phyloP scores from a whole-genome alignment of 2,329 filamentous ascomycete species.

The Phoma herbarum region DNA sequence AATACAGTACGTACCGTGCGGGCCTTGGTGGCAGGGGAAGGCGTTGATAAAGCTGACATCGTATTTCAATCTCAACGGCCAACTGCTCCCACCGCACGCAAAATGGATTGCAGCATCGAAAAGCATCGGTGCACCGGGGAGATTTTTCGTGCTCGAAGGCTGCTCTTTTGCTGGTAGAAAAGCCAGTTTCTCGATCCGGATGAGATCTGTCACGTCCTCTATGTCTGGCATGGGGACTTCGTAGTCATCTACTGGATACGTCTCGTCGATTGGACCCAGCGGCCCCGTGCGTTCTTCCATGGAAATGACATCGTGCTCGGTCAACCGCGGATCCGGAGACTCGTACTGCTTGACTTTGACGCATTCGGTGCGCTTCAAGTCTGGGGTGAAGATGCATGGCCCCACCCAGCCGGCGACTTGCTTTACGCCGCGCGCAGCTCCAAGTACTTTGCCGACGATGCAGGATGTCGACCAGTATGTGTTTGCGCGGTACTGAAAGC shows the following conservation, averaged over 20 bases:
- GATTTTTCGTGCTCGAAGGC: conserved; percentile 34
- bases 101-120: conserved; percentile 53
- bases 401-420: conserved; percentile 78
- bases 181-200: conserved; percentile 73
- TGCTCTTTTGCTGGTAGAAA: conserved; percentile 61
- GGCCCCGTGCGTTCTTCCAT: conserved; percentile 75
- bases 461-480: conserved; percentile 79
- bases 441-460: conserved; percentile 78
- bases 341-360: conserved; percentile 71
- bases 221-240: conserved; percentile 66
- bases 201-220: conserved; percentile 69
- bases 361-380: conserved; percentile 74
- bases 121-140: conserved; percentile 44
- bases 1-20: conserved; percentile 45
- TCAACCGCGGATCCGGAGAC: conserved; percentile 64
- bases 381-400: conserved; percentile 72
- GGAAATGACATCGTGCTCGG: conserved; percentile 67
- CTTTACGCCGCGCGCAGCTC: conserved; percentile 71
- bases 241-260: conserved; percentile 74
- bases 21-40: conserved; percentile 53
- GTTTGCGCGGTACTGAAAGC: conserved; percentile 79
- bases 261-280: conserved; percentile 68
- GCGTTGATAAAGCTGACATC: conserved; percentile 55
- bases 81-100: conserved; percentile 52
- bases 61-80: conserved; percentile 51